Evolutionary conservation across 2,329 filamentous ascomycete species (phyloP).

Genomic region (Monilinia aucupariae): DNA sequence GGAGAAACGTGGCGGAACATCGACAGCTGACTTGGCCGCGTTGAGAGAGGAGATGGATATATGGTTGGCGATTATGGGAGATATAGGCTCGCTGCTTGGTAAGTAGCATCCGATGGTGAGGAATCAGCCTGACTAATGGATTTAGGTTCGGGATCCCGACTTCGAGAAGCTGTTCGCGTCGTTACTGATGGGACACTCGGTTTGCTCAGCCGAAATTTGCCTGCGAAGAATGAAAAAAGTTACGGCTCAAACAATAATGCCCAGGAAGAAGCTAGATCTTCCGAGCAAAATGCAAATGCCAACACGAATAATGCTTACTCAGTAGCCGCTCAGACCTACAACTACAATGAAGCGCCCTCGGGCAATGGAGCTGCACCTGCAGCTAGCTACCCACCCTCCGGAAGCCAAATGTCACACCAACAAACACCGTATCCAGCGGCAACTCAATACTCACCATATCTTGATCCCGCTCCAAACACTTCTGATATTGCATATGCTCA

Average conservation of each 20-base stretch:
- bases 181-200: slow-evolving; percentile 45
- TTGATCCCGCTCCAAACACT: slow-evolving; percentile 22
- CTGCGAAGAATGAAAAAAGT: slow-evolving; percentile 38
- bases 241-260: background rate
- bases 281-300: slow-evolving; percentile 8
- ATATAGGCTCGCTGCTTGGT: slow-evolving; percentile 64
- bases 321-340: slow-evolving; percentile 15
- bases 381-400: slow-evolving; percentile 21
- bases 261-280: slow-evolving; percentile 17
- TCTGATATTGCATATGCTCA: slow-evolving; percentile 25
- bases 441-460: slow-evolving; percentile 32
- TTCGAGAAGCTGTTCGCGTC: slow-evolving; percentile 44
- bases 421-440: slow-evolving; percentile 32
- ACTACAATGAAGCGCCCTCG: slow-evolving; percentile 18
- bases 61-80: slow-evolving; percentile 64
- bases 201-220: slow-evolving; percentile 41
- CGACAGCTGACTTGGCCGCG: slow-evolving; percentile 51
- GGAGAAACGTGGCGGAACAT: slow-evolving; percentile 58
- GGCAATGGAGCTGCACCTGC: slow-evolving; percentile 17
- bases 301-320: slow-evolving; percentile 12
- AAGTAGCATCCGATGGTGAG: slow-evolving; percentile 32
- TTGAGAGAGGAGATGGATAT: slow-evolving; percentile 62
- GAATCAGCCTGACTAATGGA: slow-evolving; percentile 14
- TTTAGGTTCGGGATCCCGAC: slow-evolving; percentile 42
- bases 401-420: slow-evolving; percentile 27